phyloP scores from a whole-genome alignment of 768 basidiomycete genomes.

The Russula compacta region DNA sequence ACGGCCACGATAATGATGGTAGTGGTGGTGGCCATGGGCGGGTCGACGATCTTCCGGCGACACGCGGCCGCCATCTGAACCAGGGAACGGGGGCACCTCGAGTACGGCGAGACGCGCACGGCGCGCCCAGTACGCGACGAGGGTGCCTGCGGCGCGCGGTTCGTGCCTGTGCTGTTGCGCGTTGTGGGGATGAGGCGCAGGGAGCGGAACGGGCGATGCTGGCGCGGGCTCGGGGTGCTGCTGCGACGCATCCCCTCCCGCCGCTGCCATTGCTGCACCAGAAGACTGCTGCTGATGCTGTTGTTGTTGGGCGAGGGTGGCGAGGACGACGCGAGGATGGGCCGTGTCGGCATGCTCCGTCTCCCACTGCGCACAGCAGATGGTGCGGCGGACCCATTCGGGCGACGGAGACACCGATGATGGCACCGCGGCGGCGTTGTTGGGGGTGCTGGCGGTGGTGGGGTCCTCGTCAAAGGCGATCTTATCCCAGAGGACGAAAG shows the following conservation, averaged over 20 bases:
- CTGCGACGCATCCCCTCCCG: not conserved
- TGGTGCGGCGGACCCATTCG: conserved; percentile 78
- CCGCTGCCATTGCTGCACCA: not conserved
- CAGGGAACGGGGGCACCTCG: conserved; percentile 38
- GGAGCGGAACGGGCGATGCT: conserved; percentile 54
- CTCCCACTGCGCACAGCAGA: conserved; percentile 78
- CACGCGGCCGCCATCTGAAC: conserved; percentile 11
- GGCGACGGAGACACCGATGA: conserved; percentile 39
- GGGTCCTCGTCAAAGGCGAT: conserved; percentile 41
- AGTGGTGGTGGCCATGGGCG: conserved; percentile 11
- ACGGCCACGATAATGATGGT: conserved; percentile 13
- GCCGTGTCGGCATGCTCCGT: conserved; percentile 38
- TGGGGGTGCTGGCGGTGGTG: conserved; percentile 22
- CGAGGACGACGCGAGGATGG: conserved; percentile 50
- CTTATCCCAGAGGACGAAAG: conserved; percentile 73
- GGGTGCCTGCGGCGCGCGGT: conserved; percentile 50
- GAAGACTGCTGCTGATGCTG: not conserved
- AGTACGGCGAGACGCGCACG: conserved; percentile 51
- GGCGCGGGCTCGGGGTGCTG: conserved; percentile 4
- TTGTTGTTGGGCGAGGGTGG: conserved; percentile 30
- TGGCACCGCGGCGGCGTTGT: conserved; percentile 20
- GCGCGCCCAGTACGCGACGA: conserved; percentile 60
- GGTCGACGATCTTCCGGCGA: conserved; percentile 26
- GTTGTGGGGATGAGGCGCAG: conserved; percentile 42
- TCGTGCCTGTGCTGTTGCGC: conserved; percentile 46